Evolutionary conservation across 2,329 filamentous ascomycete genomes (phyloP), one percentile per base, ranked within the genome.

Genomic region (Albifimbria verrucaria): DNA sequence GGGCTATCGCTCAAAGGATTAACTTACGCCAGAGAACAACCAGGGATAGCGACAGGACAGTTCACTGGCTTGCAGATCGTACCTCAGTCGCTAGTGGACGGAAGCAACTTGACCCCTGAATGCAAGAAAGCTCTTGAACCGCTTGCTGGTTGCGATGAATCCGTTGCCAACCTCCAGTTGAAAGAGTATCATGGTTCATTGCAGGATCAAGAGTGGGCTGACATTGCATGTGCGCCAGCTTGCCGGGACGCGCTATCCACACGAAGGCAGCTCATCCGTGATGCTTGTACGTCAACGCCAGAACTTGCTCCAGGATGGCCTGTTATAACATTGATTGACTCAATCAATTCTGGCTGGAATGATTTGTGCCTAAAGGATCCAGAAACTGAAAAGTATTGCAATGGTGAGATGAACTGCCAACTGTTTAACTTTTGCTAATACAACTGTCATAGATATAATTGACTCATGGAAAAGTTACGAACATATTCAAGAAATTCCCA

Each of bases 381-480:
- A 17, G n/a, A 21, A 4, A 22, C 53, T 5, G 48, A 51, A 11
- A 24, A 53, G 12, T 55, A 53, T 24, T 51, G 21, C 15, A 18
- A 24, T 17, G 28, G 21, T 25, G n/a, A n/a, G n/a, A n/a, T n/a
- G n/a, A n/a, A n/a, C n/a, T n/a, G n/a, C n/a, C n/a, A n/a, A n/a
- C n/a, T n/a, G n/a, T n/a, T n/a, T n/a, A n/a, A n/a, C n/a, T n/a
- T 32, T 32, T 7, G 26, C 26, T 32, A 15, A 32, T 32, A 7
- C 26, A 32, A 32, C 26, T 32, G 7, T 32, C 15, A 6, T 18
- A 57, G 58, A 60, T 24, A 50, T 59, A 5, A 53, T 61, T 1
- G 49, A 47, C 7, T 21, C 26, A 15, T 32, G 26, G 26, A 15
- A 32, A 15, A 15, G 15, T 7, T 15, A 32, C 26, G 26, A 32